Percentiles rank a stretch among this genome's conserved stretches.
Evolutionary conservation across 192 early-diverging fungal genomes (phyloP).

Genomic region (Umbelopsis isabellina): DNA sequence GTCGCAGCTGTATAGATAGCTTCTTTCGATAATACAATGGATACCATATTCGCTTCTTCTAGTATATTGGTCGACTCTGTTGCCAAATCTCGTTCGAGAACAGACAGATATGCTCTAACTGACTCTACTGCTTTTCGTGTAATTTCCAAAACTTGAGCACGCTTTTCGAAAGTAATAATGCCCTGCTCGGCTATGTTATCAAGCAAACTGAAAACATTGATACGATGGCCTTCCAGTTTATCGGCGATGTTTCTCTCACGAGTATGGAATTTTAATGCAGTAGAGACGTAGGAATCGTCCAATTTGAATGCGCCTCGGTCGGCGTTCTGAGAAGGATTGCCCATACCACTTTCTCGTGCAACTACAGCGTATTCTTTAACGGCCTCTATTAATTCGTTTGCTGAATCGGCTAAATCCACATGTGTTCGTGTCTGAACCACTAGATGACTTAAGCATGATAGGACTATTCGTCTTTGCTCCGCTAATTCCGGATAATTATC

Average conservation of each 20-base stretch:
- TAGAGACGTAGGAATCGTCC: background rate
- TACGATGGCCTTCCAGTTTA: slow-evolving; percentile 8
- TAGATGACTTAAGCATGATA: slow-evolving; percentile 29
- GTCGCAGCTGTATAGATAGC: slow-evolving; percentile 42
- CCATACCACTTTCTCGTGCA: slow-evolving; percentile 19
- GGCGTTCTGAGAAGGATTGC: background rate
- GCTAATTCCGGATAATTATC: slow-evolving; percentile 35
- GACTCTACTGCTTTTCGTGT: slow-evolving; percentile 38
- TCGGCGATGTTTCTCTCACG: slow-evolving; percentile 4
- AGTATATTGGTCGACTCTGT: slow-evolving; percentile 16
- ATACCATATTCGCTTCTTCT: slow-evolving; percentile 35
- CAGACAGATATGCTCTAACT: slow-evolving; percentile 36
- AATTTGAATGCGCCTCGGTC: slow-evolving; percentile 12
- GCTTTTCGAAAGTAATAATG: background rate
- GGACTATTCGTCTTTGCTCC: slow-evolving; percentile 32
- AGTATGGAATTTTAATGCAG: slow-evolving; percentile 2
- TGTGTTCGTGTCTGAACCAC: slow-evolving; percentile 23
- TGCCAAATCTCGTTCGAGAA: slow-evolving; percentile 36
- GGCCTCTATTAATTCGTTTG: slow-evolving; percentile 14
- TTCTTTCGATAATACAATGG: slow-evolving; percentile 40
- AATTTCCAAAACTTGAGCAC: slow-evolving; percentile 35
- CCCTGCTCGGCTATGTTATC: slow-evolving; percentile 7
- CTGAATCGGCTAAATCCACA: slow-evolving; percentile 3
- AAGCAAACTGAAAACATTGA: slow-evolving; percentile 2
- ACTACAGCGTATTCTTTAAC: slow-evolving; percentile 10